Percentiles rank a stretch among this genome's conserved stretches.
Evolutionary conservation across 176 grass and related monocot genomes (phyloP).

Genomic region (Dendrocalamus sinicus): DNA sequence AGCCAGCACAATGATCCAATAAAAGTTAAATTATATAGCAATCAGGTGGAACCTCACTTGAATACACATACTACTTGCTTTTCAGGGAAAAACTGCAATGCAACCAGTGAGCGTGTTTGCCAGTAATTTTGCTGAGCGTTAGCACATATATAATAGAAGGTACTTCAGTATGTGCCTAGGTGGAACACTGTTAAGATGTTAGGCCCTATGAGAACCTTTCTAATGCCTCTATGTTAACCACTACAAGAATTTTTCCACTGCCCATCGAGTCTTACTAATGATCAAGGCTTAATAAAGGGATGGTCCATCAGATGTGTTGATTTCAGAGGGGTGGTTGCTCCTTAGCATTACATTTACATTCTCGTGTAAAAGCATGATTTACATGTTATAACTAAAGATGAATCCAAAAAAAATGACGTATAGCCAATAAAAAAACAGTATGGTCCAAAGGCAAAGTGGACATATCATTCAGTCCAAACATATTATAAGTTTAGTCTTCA

Average conservation of each 20-base stretch:
- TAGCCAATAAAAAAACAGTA: not conserved
- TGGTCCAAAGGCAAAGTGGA: slow-evolving; percentile 28
- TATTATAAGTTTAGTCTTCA: not conserved
- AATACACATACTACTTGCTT: slow-evolving; percentile 1
- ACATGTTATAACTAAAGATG: not conserved
- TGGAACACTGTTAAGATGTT: not conserved
- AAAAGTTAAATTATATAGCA: slow-evolving; percentile 27
- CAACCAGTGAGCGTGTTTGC: not conserved
- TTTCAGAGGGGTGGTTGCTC: slow-evolving; percentile 14
- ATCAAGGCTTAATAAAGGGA: slow-evolving; percentile 24
- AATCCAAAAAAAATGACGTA: not conserved
- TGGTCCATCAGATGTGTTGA: not conserved
- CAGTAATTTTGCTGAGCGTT: not conserved
- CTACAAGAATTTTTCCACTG: not conserved
- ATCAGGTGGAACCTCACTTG: not conserved
- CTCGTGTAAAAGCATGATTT: not conserved
- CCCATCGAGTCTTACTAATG: not conserved
- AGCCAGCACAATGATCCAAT: not conserved
- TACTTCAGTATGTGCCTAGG: not conserved
- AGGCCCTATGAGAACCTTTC: not conserved
- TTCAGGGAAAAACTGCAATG: not conserved
- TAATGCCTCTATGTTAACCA: not conserved
- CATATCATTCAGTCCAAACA: not conserved
- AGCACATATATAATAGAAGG: not conserved
- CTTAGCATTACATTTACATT: not conserved